Conservation (phyloP, 257 asterid species). For the Fraxinus quadrangulata region DNA sequence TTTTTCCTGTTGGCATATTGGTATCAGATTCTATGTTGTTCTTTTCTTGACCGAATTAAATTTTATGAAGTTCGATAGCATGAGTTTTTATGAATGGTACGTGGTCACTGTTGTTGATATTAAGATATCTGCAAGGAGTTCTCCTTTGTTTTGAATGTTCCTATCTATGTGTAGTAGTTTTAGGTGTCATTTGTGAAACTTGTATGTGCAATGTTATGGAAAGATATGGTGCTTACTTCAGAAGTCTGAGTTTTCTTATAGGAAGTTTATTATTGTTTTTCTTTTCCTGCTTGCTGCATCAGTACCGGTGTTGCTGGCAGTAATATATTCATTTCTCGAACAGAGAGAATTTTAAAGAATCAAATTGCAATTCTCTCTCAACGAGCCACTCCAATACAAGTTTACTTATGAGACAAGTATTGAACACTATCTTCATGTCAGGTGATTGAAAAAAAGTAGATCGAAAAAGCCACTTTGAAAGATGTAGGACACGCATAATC, state of each 20-base stretch:
- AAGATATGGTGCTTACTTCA: not conserved
- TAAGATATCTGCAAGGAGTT: not conserved
- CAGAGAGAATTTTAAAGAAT: not conserved
- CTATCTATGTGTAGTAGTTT: not conserved
- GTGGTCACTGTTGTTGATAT: not conserved
- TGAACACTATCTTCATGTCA: not conserved
- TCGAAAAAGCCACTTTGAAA: not conserved
- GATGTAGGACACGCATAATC: slow-evolving; percentile 13
- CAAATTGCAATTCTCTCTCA: not conserved
- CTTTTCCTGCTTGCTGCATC: not conserved
- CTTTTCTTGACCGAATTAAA: not conserved
- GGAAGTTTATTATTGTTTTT: not conserved
- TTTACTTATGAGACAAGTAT: not conserved
- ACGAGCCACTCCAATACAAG: not conserved
- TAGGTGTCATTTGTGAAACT: too few relatives aligned
- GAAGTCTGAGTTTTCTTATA: not conserved
- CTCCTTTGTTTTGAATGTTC: too few relatives aligned
- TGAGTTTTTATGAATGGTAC: not conserved
- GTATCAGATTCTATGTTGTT: too few relatives aligned
- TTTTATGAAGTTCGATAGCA: not conserved
- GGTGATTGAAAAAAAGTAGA: not conserved
- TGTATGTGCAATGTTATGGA: not conserved
- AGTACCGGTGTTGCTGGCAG: not conserved
- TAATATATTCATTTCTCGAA: not conserved
- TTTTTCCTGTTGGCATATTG: too few relatives aligned